Conservation (phyloP, 1,284 basidiomycete genomes). For the Trametes polyzona region DNA sequence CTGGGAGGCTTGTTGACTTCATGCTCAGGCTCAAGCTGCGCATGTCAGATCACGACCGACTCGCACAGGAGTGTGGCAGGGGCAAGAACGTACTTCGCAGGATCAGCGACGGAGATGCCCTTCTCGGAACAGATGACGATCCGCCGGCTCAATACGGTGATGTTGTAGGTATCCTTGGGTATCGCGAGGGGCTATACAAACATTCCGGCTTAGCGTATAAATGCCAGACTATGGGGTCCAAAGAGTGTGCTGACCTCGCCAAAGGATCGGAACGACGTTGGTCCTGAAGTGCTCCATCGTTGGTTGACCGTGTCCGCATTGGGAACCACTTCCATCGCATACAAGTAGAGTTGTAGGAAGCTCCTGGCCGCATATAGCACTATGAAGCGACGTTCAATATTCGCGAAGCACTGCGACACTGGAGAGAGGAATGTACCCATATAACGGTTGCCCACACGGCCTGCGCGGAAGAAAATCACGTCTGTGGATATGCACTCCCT, state of each 20-base stretch:
- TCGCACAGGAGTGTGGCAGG: no score
- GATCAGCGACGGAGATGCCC: constrained; percentile 66
- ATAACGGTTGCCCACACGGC: constrained; percentile 53
- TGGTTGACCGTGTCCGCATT: constrained; percentile 38
- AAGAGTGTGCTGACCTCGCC: constrained; percentile 54
- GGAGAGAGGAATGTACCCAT: constrained; percentile 47
- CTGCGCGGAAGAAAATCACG: constrained; percentile 62
- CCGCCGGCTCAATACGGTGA: constrained; percentile 61
- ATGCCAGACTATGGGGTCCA: not conserved
- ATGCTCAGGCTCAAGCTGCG: constrained; percentile 43
- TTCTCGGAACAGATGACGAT: constrained; percentile 67
- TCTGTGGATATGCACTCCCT: constrained; percentile 58
- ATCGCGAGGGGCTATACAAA: constrained; percentile 61
- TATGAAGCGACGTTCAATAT: constrained; percentile 31
- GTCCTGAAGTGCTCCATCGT: constrained; percentile 34
- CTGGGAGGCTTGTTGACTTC: constrained; percentile 57
- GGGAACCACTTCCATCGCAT: constrained; percentile 46
- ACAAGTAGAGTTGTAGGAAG: constrained; percentile 58
- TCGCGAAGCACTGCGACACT: not conserved
- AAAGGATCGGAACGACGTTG: constrained; percentile 56
- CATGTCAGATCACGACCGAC: not conserved
- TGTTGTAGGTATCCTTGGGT: constrained; percentile 65
- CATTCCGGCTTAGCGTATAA: not conserved
- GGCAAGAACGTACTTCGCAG: constrained; percentile 58
- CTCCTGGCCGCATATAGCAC: constrained; percentile 72